Percentiles rank a stretch among this genome's conserved stretches.
These are phyloP conservation scores for Tuber calosporum DNA, from an alignment of 495 filamentous ascomycete species.

Conservation along the genomic window DNA sequence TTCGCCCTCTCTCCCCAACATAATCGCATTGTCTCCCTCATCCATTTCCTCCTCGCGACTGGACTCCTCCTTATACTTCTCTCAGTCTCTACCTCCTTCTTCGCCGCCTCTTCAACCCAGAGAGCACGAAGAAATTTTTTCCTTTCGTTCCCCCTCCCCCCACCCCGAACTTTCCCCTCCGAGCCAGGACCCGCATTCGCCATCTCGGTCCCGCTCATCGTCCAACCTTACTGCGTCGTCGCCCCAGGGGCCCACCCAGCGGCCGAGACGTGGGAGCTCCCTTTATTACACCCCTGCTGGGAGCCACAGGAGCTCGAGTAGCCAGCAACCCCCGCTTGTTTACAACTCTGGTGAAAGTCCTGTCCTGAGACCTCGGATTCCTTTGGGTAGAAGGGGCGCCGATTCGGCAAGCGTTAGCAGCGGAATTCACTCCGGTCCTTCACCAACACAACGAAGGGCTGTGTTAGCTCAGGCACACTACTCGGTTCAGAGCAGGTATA, in stretches of 20 bases:
- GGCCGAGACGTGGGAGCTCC: slow-evolving; percentile 34
- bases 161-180: slow-evolving; percentile 41
- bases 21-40: slow-evolving; percentile 35
- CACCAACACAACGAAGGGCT: slow-evolving; percentile 10
- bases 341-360: slow-evolving; percentile 17
- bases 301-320: slow-evolving; percentile 38
- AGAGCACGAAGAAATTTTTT: slow-evolving; percentile 28
- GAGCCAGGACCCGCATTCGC: slow-evolving; percentile 30
- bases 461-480: slow-evolving; percentile 16
- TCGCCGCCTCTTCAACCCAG: slow-evolving; percentile 32
- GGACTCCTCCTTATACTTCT: slow-evolving; percentile 30
- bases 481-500: slow-evolving; percentile 36
- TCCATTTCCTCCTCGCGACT: slow-evolving; percentile 15
- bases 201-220: slow-evolving; percentile 39
- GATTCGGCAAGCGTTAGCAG: slow-evolving; percentile 18
- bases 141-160: slow-evolving; percentile 35
- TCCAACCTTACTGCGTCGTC: slow-evolving; percentile 32
- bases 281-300: slow-evolving; percentile 41
- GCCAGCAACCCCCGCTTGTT: slow-evolving; percentile 33
- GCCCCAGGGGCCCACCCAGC: slow-evolving; percentile 20
- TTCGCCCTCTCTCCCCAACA: slow-evolving; percentile 27
- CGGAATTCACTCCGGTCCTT: slow-evolving; percentile 22
- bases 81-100: slow-evolving; percentile 42
- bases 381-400: slow-evolving; percentile 20
- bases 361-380: slow-evolving; percentile 21